These are phyloP conservation scores for Mangifera indica DNA, from an alignment of 345 rosid genomes.

Conservation along the genomic window DNA sequence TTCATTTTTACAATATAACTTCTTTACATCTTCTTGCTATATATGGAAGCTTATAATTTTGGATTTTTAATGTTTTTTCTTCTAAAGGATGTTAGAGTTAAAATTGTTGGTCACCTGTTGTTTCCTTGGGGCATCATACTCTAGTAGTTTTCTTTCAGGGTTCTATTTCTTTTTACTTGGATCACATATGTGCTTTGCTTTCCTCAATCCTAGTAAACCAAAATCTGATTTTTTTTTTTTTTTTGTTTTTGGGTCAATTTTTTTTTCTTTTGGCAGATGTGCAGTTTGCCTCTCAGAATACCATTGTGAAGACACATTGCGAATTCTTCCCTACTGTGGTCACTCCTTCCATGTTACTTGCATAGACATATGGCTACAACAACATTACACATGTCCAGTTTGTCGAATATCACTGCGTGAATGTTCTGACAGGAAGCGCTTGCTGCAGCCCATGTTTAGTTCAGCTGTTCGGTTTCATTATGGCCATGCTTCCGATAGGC, in stretches of 20 bases:
- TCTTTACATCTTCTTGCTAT: neutral
- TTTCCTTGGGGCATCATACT: too few species aligned
- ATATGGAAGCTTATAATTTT: neutral
- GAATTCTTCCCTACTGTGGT: slow-evolving; percentile 75
- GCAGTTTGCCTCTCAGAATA: slow-evolving; percentile 74
- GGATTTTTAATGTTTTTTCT: neutral
- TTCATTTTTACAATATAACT: neutral
- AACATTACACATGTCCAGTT: slow-evolving; percentile 74
- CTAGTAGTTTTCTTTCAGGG: neutral
- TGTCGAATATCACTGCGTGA: slow-evolving; percentile 69
- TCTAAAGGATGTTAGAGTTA: neutral
- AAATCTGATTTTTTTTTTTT: neutral
- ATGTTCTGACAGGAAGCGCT: slow-evolving; percentile 44
- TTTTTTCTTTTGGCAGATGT: slow-evolving; percentile 40
- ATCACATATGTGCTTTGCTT: neutral
- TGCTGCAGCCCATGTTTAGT: slow-evolving; percentile 68
- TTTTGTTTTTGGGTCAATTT: neutral
- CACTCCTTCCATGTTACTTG: slow-evolving; percentile 69
- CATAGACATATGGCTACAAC: slow-evolving; percentile 77
- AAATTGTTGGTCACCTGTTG: neutral
- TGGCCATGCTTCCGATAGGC: slow-evolving; percentile 27
- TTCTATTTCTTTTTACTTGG: neutral
- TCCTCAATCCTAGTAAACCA: neutral
- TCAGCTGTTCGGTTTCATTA: slow-evolving; percentile 49
- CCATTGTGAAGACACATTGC: slow-evolving; percentile 52